Conservation (phyloP, 2,329 filamentous ascomycete species). For the Diplodia mutila region DNA sequence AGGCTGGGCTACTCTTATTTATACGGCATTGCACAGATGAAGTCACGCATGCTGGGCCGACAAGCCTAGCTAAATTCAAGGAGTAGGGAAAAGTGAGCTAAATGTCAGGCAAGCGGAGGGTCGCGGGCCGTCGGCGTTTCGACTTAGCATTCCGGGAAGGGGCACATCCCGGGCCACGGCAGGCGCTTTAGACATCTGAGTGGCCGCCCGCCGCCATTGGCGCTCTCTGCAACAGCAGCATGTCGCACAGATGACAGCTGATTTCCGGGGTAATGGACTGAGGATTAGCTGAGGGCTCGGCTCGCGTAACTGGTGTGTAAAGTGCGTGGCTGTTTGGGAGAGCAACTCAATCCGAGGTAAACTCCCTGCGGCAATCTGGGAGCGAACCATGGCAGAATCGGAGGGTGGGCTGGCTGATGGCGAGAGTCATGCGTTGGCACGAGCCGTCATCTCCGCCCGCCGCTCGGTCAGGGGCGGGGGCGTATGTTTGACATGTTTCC, state of each 20-base stretch:
- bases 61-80: conserved; percentile 14
- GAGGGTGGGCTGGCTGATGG: conserved; percentile 1
- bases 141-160: conserved; percentile 15
- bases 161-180: conserved; percentile 6
- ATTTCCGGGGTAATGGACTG: not conserved
- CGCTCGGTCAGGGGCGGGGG: conserved; percentile 8
- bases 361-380: not conserved
- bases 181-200: not conserved
- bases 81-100: conserved; percentile 3
- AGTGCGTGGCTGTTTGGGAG: not conserved
- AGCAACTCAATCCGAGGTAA: conserved; percentile 6
- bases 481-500: not conserved
- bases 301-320: too few relatives aligned
- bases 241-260: not conserved
- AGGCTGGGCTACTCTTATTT: not conserved
- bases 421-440: conserved; percentile 9
- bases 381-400: conserved; percentile 4
- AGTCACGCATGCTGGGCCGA: not conserved
- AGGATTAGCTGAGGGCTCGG: conserved; percentile 1
- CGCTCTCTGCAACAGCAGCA: not conserved
- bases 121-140: conserved; percentile 15
- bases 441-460: conserved; percentile 12
- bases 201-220: conserved; percentile 2
- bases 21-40: conserved; percentile 1
- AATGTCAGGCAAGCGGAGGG: conserved; percentile 1